A percentile compares a stretch with the other conserved stretches of the same genome.
phyloP scores from a whole-genome alignment of 2,329 filamentous ascomycete genomes.

The Sporothrix humicola region DNA sequence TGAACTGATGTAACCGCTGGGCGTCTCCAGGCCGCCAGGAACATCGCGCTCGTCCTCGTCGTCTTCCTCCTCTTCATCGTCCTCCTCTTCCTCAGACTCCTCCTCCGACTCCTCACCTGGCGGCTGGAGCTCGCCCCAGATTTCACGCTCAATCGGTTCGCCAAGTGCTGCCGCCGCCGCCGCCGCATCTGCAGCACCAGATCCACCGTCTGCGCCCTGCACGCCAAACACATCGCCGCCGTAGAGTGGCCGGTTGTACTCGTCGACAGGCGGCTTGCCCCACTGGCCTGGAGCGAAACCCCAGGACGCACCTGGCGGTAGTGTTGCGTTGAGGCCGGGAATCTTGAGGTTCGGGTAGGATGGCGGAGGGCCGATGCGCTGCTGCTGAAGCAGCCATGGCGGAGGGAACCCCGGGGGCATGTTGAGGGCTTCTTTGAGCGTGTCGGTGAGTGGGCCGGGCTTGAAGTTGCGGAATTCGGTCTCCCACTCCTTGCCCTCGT shows the following conservation, averaged over 20 bases:
- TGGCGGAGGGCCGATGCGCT: conserved; percentile 89
- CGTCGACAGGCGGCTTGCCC: conserved; percentile 93
- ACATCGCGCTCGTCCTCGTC: conserved; percentile 64
- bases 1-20: conserved; percentile 78
- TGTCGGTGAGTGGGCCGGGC: conserved; percentile 87
- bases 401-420: conserved; percentile 93
- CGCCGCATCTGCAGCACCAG: conserved; percentile 33
- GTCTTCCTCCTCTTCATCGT: conserved; percentile 74
- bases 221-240: conserved; percentile 95
- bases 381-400: conserved; percentile 96
- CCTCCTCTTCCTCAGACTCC: conserved; percentile 64
- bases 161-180: conserved; percentile 53
- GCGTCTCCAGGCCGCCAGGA: conserved; percentile 75
- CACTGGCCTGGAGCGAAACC: conserved; percentile 95
- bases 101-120: conserved; percentile 75
- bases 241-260: conserved; percentile 87
- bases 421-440: conserved; percentile 87
- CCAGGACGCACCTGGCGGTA: conserved; percentile 87
- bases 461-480: conserved; percentile 90
- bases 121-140: conserved; percentile 92
- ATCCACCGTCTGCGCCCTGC: conserved; percentile 48
- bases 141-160: conserved; percentile 81
- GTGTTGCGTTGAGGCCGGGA: conserved; percentile 89
- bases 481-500: conserved; percentile 97
- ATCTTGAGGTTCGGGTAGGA: conserved; percentile 96